These are phyloP conservation scores for Pyricularia pennisetigena DNA, from an alignment of 2,329 filamentous ascomycete species.

Conservation along the genomic window DNA sequence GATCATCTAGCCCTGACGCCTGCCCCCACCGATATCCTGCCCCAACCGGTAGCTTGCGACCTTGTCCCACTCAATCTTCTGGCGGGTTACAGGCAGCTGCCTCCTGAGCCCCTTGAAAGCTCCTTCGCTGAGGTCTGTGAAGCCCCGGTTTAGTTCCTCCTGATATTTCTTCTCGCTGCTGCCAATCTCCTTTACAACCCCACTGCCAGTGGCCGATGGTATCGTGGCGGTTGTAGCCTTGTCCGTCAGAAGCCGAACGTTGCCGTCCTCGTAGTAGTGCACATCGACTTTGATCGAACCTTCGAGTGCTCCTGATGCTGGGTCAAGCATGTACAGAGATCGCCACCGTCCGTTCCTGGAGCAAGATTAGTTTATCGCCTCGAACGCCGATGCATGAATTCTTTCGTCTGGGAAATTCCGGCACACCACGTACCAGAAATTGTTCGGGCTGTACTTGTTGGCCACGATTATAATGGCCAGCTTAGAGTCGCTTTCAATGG, in stretches of 20 bases:
- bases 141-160: constrained; percentile 88
- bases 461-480: constrained; percentile 79
- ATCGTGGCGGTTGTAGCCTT: constrained; percentile 60
- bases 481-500: constrained; percentile 63
- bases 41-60: constrained; percentile 84
- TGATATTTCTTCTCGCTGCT: constrained; percentile 84
- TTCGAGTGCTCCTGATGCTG: constrained; percentile 56
- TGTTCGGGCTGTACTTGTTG: constrained; percentile 95
- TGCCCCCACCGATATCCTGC: constrained; percentile 66
- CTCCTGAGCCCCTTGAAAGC: constrained; percentile 89
- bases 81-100: constrained; percentile 89
- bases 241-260: constrained; percentile 84
- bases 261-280: constrained; percentile 99
- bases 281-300: constrained; percentile 89
- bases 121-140: constrained; percentile 80
- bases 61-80: constrained; percentile 99
- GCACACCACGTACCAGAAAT: constrained; percentile 65
- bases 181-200: constrained; percentile 70
- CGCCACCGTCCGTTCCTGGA: constrained; percentile 91
- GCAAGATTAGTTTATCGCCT: not conserved
- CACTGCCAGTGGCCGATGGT: constrained; percentile 52
- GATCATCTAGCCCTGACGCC: constrained; percentile 14
- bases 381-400: not conserved
- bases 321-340: constrained; percentile 71
- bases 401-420: constrained; percentile 1